These are phyloP conservation scores for Melampsora larici-populina DNA, from an alignment of 1,284 basidiomycete genomes.

Conservation along the genomic window DNA sequence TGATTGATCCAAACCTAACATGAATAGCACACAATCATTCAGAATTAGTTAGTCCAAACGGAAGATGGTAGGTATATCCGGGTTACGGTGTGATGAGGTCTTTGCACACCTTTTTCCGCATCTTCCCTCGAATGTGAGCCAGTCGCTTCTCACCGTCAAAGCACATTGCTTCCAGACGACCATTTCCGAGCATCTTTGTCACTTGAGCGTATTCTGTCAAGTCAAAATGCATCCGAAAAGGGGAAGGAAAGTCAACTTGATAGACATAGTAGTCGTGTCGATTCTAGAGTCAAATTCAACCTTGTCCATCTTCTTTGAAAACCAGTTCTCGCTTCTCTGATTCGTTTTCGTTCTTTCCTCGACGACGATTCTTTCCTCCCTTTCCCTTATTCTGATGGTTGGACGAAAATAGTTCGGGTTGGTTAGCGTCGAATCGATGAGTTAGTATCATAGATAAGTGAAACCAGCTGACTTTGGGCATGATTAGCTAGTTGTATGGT, in stretches of 20 bases:
- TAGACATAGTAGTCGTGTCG: background rate
- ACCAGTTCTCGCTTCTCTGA: slow-evolving; percentile 98
- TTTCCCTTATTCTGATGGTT: slow-evolving; percentile 57
- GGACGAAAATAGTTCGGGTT: slow-evolving; percentile 1
- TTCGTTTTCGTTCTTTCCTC: slow-evolving; percentile 99
- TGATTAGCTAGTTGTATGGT: background rate
- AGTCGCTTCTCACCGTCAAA: slow-evolving; percentile 98
- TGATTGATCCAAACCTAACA: slow-evolving; percentile 98
- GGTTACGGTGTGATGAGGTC: background rate
- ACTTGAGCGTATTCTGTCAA: slow-evolving; percentile 89
- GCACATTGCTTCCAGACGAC: slow-evolving; percentile 91
- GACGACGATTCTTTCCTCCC: slow-evolving; percentile 98
- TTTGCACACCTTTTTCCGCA: slow-evolving; percentile 89
- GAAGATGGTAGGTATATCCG: background rate
- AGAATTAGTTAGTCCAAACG: background rate
- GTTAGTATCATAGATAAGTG: background rate
- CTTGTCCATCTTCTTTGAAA: slow-evolving; percentile 97
- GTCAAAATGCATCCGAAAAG: background rate
- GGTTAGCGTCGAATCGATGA: background rate
- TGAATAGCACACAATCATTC: slow-evolving; percentile 1
- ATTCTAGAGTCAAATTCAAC: slow-evolving; percentile 53
- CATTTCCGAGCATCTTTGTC: slow-evolving; percentile 97
- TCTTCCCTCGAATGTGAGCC: slow-evolving; percentile 97
- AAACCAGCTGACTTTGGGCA: background rate
- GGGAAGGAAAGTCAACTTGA: background rate